phyloP scores from a whole-genome alignment of 75 land plant species.

The Cryptomeria japonica region DNA sequence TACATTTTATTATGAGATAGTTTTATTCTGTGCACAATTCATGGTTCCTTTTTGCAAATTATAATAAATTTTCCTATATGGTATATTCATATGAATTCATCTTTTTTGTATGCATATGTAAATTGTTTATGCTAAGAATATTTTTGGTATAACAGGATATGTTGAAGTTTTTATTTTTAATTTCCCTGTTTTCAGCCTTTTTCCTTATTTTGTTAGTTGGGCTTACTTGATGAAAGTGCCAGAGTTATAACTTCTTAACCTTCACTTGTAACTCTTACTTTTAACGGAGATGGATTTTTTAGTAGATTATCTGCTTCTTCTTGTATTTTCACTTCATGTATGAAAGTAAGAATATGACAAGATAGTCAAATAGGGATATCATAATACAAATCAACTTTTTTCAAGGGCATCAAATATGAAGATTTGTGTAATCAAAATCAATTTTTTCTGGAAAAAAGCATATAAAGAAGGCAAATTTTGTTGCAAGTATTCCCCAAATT shows the following conservation, averaged over 20 bases:
- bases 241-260: not conserved
- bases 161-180: not conserved
- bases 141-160: not conserved
- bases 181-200: not conserved
- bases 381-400: not conserved
- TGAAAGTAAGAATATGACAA: not conserved
- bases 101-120: not conserved
- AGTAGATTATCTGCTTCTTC: not conserved
- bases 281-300: not conserved
- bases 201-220: not conserved
- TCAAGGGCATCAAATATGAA: not conserved
- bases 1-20: slow-evolving; percentile 6
- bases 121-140: not conserved
- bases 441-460: not conserved
- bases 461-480: not conserved
- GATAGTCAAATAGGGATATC: not conserved
- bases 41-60: not conserved
- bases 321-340: not conserved
- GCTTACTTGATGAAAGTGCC: not conserved
- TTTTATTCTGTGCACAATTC: not conserved
- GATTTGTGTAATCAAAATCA: not conserved
- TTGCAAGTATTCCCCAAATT: not conserved
- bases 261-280: not conserved
- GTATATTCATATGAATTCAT: not conserved
- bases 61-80: not conserved